Evolutionary conservation across 169 alveolate genomes (phyloP).

Genomic region (Eimeria maxima): DNA sequence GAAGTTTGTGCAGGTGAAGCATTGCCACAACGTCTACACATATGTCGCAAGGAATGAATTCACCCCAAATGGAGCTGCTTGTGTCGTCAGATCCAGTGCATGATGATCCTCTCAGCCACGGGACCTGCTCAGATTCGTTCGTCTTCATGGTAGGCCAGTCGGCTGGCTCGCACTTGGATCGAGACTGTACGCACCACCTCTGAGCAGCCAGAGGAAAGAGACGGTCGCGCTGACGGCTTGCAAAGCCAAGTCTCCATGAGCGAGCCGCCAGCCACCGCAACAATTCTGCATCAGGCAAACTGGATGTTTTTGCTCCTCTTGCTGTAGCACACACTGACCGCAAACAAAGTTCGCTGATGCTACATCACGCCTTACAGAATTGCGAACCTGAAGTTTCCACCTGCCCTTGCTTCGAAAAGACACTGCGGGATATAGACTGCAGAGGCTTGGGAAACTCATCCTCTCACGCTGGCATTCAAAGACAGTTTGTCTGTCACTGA

Average conservation of each 20-base stretch:
- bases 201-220: conserved; percentile 55
- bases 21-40: conserved; percentile 64
- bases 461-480: conserved; percentile 72
- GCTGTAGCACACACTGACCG: conserved; percentile 41
- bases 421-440: background rate
- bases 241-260: conserved; percentile 55
- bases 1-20: conserved; percentile 39
- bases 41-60: conserved; percentile 72
- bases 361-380: background rate
- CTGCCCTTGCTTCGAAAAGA: background rate
- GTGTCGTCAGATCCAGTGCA: background rate
- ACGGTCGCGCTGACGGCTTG: background rate
- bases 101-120: conserved; percentile 12
- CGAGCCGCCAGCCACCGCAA: conserved; percentile 64
- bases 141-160: background rate
- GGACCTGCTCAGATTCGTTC: background rate
- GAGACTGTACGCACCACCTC: background rate
- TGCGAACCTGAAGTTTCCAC: background rate
- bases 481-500: conserved; percentile 51
- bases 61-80: conserved; percentile 70
- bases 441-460: background rate
- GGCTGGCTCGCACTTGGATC: conserved; percentile 31
- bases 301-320: conserved; percentile 10
- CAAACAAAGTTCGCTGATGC: background rate
- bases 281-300: conserved; percentile 15